A percentile compares a stretch with the other conserved stretches of the same genome.
Conservation (phyloP, 495 filamentous ascomycete genomes). For the Penicillium tannophilum region DNA sequence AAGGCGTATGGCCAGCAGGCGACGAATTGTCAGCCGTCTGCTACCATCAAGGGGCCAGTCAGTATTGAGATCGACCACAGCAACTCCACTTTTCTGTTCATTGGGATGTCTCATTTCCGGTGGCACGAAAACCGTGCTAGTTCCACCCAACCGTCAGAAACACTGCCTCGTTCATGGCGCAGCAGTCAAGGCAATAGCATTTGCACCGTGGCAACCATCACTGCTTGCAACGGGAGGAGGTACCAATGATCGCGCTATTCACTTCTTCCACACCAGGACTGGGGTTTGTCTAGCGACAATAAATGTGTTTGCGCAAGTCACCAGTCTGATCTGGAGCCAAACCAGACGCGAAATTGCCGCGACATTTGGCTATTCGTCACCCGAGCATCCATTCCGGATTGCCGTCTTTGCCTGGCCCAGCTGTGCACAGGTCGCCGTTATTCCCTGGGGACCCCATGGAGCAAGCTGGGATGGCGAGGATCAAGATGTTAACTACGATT, state of each 20-base stretch:
- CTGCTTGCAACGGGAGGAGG: constrained; percentile 91
- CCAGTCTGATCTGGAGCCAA: constrained; percentile 86
- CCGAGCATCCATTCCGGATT: constrained; percentile 87
- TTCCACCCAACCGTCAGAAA: constrained; percentile 60
- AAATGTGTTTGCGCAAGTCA: constrained; percentile 90
- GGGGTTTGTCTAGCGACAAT: constrained; percentile 88
- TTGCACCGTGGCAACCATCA: constrained; percentile 91
- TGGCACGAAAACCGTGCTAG: constrained; percentile 29
- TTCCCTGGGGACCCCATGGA: constrained; percentile 86
- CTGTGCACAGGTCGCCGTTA: constrained; percentile 82
- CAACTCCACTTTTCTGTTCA: constrained; percentile 30
- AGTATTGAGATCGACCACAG: constrained; percentile 18
- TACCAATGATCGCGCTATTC: constrained; percentile 90
- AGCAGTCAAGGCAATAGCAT: constrained; percentile 95
- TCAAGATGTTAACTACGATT: constrained; percentile 27
- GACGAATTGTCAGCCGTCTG: constrained; percentile 27
- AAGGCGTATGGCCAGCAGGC: constrained; percentile 24
- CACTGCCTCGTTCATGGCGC: constrained; percentile 79
- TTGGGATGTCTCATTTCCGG: constrained; percentile 34
- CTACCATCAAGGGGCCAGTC: constrained; percentile 36
- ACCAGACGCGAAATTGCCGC: constrained; percentile 85
- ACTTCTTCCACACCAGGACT: constrained; percentile 89
- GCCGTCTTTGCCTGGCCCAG: constrained; percentile 96
- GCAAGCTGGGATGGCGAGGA: constrained; percentile 67
- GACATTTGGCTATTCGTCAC: constrained; percentile 94